Base-by-base conservation (phyloP, 2,329 filamentous ascomycete genomes). In the Paramyrothecium roridum region DNA sequence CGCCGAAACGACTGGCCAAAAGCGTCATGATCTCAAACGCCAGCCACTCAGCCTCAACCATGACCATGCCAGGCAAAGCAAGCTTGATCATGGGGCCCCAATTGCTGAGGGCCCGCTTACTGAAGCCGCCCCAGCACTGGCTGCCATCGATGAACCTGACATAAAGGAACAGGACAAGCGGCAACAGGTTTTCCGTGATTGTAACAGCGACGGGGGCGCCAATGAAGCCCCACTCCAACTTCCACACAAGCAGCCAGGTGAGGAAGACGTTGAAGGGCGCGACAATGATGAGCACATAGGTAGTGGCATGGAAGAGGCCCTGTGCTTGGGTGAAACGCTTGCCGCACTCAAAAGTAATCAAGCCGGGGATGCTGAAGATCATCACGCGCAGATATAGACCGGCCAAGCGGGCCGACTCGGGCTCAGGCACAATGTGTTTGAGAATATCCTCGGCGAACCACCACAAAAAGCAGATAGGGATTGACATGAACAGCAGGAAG, bases 41-140 rank as follows among this genome's bases (percentile, higher is more conserved):
- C 12, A 97, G 81, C 75, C 90, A 96, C 70, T 98, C 93, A 6
- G 93, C 92, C 70, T 96, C 87, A 2, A 98, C 89, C 93, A 97
- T 97, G 61, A 96, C 77, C 69, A 98, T 86, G 1, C 93, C 93
- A 0, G 93, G 93, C 13, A 97, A 76, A 1, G 93, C 91, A 40
- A 98, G 86, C 50, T 86, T 85, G 64, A 98, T 84, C 93, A 96
- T 96, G 10, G 71, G 65, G 65, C 93, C 56, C 90, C 90, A 95
- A 67, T 93, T 93, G 51, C 77, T 76, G 52, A 92, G 78, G 8
- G 89, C 89, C 33, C 83, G 82, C 58, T 75, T 79, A 50, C 85
- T 89, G 69, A 96, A 88, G 13, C 91, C 91, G 56, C 88, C 88
- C 91, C 91, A 96, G 76, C 91, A 96, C 65, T 92, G 84, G 52